These are phyloP conservation scores for Polygonum maritimum DNA, from an alignment of 148 eudicot species.

Conservation along the genomic window DNA sequence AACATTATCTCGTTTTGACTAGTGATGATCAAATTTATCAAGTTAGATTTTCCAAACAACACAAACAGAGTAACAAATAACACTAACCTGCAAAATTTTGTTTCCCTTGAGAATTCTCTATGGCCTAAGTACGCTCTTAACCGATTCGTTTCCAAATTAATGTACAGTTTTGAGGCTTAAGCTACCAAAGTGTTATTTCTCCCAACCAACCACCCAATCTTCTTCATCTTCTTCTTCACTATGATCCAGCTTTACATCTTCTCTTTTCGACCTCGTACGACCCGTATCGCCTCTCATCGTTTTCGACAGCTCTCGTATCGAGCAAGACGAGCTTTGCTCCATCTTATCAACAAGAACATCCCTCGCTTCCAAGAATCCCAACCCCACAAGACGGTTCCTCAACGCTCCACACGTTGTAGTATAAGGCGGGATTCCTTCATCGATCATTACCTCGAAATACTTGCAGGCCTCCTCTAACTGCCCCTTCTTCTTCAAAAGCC, in stretches of 20 bases:
- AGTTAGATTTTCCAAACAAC: no score
- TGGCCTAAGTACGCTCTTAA: no score
- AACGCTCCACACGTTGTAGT: conserved; percentile 45
- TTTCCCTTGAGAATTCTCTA: background rate
- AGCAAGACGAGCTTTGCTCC: conserved; percentile 57
- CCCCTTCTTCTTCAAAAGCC: conserved; percentile 62
- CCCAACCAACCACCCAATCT: conserved; percentile 20
- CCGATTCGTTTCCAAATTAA: no score
- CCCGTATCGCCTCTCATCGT: conserved; percentile 53
- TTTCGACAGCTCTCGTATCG: conserved; percentile 44
- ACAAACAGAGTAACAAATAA: no score
- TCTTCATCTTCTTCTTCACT: conserved; percentile 28
- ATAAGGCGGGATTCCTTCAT: conserved; percentile 83
- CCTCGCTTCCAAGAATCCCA: conserved; percentile 34
- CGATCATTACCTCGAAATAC: conserved; percentile 76
- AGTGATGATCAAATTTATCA: no score
- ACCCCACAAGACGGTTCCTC: conserved; percentile 55
- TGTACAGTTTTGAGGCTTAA: no score
- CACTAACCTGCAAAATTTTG: background rate
- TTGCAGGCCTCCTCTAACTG: conserved; percentile 65
- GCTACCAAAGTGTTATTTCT: background rate
- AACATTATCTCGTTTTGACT: no score
- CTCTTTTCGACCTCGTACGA: conserved; percentile 21
- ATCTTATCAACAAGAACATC: conserved; percentile 61
- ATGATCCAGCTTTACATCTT: conserved; percentile 33